These are phyloP conservation scores for Amaranthus tricolor DNA, from an alignment of 179 eudicot species.

Conservation along the genomic window DNA sequence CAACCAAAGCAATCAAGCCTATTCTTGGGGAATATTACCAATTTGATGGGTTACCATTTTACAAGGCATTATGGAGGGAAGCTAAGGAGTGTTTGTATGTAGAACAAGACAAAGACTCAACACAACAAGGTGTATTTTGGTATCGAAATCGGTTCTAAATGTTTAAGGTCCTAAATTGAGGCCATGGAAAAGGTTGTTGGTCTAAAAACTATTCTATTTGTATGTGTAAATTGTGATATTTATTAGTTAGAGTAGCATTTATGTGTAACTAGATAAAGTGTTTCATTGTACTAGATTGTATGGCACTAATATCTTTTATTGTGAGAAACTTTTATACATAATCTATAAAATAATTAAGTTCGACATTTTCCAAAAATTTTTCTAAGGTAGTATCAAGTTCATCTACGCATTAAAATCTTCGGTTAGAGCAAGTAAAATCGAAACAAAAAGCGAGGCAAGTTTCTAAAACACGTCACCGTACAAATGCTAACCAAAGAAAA, in stretches of 20 bases:
- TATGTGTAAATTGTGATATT: background rate
- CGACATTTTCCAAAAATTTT: too few relatives aligned
- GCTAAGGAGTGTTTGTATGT: constrained; percentile 59
- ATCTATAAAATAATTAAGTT: too few relatives aligned
- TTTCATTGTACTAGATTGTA: background rate
- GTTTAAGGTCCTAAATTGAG: background rate
- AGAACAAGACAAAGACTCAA: constrained; percentile 37
- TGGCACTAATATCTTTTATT: background rate
- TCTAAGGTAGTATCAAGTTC: too few relatives aligned
- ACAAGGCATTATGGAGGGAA: constrained; percentile 62
- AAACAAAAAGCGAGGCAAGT: too few relatives aligned
- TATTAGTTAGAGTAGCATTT: background rate
- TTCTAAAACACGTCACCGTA: too few relatives aligned
- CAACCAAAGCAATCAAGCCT: constrained; percentile 60
- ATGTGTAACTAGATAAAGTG: background rate
- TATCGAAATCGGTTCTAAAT: constrained; percentile 43
- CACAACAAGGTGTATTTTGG: constrained; percentile 52
- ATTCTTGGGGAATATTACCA: constrained; percentile 54
- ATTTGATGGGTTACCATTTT: constrained; percentile 47
- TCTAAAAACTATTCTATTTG: background rate
- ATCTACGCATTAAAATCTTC: too few relatives aligned
- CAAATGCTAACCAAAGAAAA: too few relatives aligned
- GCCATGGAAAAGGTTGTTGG: background rate
- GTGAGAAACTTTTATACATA: background rate
- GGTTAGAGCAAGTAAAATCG: too few relatives aligned